These are phyloP conservation scores for Carnegiea gigantea DNA, from an alignment of 179 eudicot genomes.

Conservation along the genomic window DNA sequence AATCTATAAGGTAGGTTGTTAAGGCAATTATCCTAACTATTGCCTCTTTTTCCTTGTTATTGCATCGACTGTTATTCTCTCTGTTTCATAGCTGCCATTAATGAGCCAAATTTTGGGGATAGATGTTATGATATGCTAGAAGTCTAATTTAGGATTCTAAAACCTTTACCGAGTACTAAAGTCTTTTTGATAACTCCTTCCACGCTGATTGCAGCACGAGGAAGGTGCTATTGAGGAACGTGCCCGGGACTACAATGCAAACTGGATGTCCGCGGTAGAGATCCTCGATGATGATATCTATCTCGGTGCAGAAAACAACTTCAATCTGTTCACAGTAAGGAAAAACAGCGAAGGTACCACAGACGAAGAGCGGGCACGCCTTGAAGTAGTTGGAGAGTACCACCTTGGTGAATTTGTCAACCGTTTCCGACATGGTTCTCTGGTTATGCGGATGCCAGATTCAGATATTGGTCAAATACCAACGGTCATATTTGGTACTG, in stretches of 20 bases:
- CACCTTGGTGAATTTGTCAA: constrained; percentile 94
- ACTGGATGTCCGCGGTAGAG: constrained; percentile 99
- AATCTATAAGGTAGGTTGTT: constrained; percentile 68
- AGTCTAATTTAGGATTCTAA: no score
- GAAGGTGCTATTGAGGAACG: constrained; percentile 99
- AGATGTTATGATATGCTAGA: no score
- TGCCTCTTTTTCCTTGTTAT: neutral
- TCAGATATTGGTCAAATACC: constrained; percentile 94
- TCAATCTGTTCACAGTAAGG: constrained; percentile 86
- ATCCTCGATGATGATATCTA: constrained; percentile 89
- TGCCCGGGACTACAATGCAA: constrained; percentile 97
- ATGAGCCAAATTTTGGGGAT: neutral
- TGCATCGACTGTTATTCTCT: neutral
- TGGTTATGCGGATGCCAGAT: constrained; percentile 94
- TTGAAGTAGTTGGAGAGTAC: constrained; percentile 96
- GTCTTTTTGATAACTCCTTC: neutral
- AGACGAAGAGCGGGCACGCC: constrained; percentile 98
- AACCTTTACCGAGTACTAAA: no score
- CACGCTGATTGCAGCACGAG: constrained; percentile 63
- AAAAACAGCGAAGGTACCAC: constrained; percentile 96
- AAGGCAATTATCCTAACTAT: neutral
- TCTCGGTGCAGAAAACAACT: constrained; percentile 89
- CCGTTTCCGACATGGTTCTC: constrained; percentile 91
- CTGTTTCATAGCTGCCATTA: neutral
- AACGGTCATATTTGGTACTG: constrained; percentile 85